Evolutionary conservation across 164 flowering plant species (phyloP).

Genomic region (Buxus sempervirens): DNA sequence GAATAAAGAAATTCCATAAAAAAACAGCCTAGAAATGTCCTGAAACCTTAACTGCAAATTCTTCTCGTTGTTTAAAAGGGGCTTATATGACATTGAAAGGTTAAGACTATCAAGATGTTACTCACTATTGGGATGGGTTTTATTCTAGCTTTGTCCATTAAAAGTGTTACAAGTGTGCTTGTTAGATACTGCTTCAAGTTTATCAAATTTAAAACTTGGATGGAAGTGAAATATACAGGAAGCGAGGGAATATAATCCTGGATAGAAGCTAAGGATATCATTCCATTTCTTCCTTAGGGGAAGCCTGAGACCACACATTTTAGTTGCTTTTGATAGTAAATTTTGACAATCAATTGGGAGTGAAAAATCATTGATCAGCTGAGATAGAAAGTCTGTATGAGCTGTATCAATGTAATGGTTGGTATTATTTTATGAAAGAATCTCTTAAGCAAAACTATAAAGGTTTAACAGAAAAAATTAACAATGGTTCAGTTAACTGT

Average conservation of each 20-base stretch:
- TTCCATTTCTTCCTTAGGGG: conserved; percentile 12
- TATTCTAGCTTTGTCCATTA: conserved; percentile 15
- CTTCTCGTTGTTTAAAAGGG: neutral
- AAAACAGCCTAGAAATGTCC: conserved; percentile 4
- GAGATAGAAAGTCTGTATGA: no score
- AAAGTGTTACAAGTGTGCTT: conserved; percentile 11
- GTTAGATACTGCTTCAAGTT: conserved; percentile 5
- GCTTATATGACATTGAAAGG: neutral
- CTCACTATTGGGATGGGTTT: conserved; percentile 13
- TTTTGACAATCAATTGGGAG: no score
- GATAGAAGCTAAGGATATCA: conserved; percentile 6
- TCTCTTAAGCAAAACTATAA: no score
- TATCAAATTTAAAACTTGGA: neutral
- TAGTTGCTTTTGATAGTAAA: no score
- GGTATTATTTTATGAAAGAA: no score
- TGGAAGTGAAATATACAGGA: neutral
- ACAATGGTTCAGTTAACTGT: no score
- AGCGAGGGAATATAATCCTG: neutral
- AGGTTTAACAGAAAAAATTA: no score
- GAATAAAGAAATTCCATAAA: neutral
- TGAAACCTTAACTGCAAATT: neutral
- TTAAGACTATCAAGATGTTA: neutral
- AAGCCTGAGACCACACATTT: neutral
- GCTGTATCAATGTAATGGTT: no score
- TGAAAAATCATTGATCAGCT: no score